Evolutionary conservation across 2,329 filamentous ascomycete species (phyloP), one percentile per base, ranked within the genome.

Genomic region (Huntiella abstrusa): DNA sequence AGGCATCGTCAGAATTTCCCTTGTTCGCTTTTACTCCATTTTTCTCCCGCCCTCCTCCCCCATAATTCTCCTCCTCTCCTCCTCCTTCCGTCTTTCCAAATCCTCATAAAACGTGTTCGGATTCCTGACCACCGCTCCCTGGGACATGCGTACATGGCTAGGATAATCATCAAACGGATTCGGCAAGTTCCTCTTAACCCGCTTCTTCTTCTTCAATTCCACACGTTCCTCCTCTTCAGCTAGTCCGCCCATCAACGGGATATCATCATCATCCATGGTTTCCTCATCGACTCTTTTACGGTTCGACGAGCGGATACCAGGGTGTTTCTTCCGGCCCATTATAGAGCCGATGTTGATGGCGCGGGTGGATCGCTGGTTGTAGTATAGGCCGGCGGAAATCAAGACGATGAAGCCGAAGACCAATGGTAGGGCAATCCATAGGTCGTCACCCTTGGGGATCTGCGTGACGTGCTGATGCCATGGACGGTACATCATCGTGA

Each of bases 331-430:
- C 12, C 45, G 37, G 53, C 65, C 60, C 63, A 73, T 69, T 58
- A 74, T 59, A 54, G 66, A 70, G 45, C 67, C 70, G 41, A 75
- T 54, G 4, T 60, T 59, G 50, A 75, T 70, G 50, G 56, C 56
- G 47, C 71, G 65, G n/a, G 62, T 58, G 54, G 66, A 63, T 46
- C 64, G 62, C 58, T 74, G 71, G 64, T 66, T 73, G 63, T 78
- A 46, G 61, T 69, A 64, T 59, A 75, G 56, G 59, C 77, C 63
- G 60, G 77, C 38, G 53, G 73, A 49, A 51, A 70, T 60, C 42
- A 73, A 50, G 37, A 61, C 41, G 46, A 71, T 58, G 54, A 66
- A 61, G 43, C 64, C 66, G n/a, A 71, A 57, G 15, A 70, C 59
- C 46, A 62, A 58, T 13, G 72, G 71, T 4, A 76, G 61, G 11